Evolutionary conservation across 805 yeast genomes (phyloP).

Genomic region (Priceomyces castillae): DNA sequence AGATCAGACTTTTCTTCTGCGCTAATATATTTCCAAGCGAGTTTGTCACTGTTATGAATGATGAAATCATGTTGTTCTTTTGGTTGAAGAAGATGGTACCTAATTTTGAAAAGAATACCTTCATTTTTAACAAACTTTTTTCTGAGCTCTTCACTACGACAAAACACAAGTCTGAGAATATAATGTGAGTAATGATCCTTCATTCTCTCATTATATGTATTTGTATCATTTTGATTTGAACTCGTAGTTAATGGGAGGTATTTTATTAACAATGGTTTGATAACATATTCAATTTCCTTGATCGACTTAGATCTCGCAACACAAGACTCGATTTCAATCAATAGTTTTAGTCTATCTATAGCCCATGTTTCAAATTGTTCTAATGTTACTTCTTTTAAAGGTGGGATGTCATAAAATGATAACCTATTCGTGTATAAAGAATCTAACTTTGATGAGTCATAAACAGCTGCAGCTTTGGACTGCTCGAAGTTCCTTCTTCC

Average conservation of each 20-base stretch:
- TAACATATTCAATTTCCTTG: constrained; percentile 61
- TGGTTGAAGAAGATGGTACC: constrained; percentile 63
- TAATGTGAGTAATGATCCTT: constrained; percentile 93
- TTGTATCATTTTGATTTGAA: constrained; percentile 13
- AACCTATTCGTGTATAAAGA: constrained; percentile 57
- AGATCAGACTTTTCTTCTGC: constrained; percentile 57
- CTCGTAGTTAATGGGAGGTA: constrained; percentile 56
- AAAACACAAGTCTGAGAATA: constrained; percentile 83
- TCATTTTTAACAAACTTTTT: constrained; percentile 78
- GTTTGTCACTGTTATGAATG: constrained; percentile 46
- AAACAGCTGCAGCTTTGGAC: constrained; percentile 21
- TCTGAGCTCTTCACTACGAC: constrained; percentile 81
- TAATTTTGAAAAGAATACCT: constrained; percentile 63
- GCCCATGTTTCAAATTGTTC: constrained; percentile 97
- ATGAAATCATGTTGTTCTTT: constrained; percentile 72
- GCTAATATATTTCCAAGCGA: constrained; percentile 69
- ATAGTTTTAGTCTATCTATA: constrained; percentile 78
- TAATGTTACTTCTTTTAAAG: constrained; percentile 79
- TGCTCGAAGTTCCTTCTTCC: constrained; percentile 66
- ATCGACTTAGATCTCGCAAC: constrained; percentile 58
- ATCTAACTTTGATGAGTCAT: constrained; percentile 27
- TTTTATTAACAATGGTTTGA: constrained; percentile 65
- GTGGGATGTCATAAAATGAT: constrained; percentile 74
- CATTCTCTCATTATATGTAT: constrained; percentile 56
- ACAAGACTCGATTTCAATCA: constrained; percentile 81